These are phyloP conservation scores for Salix suchowensis DNA, from an alignment of 345 rosid genomes.

Conservation along the genomic window DNA sequence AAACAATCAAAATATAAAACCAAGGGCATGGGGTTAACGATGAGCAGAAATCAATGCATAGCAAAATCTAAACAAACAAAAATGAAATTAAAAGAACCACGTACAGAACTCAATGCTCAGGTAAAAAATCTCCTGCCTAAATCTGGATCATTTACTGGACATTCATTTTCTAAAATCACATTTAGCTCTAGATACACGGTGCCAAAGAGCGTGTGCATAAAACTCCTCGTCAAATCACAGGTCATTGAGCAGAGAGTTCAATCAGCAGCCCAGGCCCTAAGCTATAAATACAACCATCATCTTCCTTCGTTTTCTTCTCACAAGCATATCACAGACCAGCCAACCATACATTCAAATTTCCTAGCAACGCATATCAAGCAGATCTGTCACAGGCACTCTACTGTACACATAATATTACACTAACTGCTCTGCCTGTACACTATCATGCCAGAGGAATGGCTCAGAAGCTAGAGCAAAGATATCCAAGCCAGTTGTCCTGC, in stretches of 20 bases:
- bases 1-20: background rate
- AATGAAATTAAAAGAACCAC: background rate
- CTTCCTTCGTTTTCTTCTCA: background rate
- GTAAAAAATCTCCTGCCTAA: background rate
- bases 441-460: conserved; percentile 16
- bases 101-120: background rate
- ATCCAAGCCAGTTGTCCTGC: background rate
- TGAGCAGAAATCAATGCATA: no score
- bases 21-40: background rate
- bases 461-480: background rate
- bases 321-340: background rate
- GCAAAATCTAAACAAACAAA: background rate
- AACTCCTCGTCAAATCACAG: background rate
- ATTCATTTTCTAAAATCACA: background rate
- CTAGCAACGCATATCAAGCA: background rate
- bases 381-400: background rate
- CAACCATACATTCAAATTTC: background rate
- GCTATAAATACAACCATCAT: background rate
- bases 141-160: background rate
- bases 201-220: background rate
- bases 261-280: background rate
- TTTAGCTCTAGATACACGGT: background rate
- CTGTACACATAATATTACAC: background rate
- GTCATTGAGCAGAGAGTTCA: background rate
- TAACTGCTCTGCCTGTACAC: conserved; percentile 13